phyloP scores from a whole-genome alignment of 106 monocot genomes.

The Apostasia shenzhenica region DNA sequence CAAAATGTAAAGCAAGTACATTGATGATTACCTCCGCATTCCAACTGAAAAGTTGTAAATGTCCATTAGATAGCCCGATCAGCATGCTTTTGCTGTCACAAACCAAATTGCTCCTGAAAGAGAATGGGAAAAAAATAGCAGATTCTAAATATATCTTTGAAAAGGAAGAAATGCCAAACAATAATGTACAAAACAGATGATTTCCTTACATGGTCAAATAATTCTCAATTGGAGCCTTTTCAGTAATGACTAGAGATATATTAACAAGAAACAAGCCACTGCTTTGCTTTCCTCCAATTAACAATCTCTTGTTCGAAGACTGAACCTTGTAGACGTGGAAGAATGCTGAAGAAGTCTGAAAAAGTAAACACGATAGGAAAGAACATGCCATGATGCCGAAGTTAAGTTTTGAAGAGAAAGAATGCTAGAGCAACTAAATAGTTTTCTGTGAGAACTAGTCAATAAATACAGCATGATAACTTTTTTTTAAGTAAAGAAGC shows the following conservation, averaged over 20 bases:
- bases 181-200: neutral
- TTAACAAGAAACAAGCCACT: constrained; percentile 62
- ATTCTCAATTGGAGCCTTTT: constrained; percentile 67
- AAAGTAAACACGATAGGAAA: constrained; percentile 3
- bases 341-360: constrained; percentile 73
- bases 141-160: neutral
- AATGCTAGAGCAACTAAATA: too few relatives aligned
- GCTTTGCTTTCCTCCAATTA: constrained; percentile 69
- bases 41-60: constrained; percentile 68
- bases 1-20: neutral
- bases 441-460: too few relatives aligned
- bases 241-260: constrained; percentile 62
- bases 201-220: constrained; percentile 50
- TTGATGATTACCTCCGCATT: constrained; percentile 74
- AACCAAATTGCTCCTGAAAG: constrained; percentile 85
- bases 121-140: constrained; percentile 6
- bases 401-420: neutral
- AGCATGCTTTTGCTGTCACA: constrained; percentile 87
- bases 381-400: neutral
- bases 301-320: constrained; percentile 58
- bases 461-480: too few relatives aligned
- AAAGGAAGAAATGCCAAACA: neutral
- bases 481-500: too few relatives aligned
- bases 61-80: constrained; percentile 75
- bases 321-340: constrained; percentile 83